A percentile compares a stretch with the other conserved stretches of the same genome.
phyloP scores from a whole-genome alignment of 768 basidiomycete genomes.

The Suillus subluteus region DNA sequence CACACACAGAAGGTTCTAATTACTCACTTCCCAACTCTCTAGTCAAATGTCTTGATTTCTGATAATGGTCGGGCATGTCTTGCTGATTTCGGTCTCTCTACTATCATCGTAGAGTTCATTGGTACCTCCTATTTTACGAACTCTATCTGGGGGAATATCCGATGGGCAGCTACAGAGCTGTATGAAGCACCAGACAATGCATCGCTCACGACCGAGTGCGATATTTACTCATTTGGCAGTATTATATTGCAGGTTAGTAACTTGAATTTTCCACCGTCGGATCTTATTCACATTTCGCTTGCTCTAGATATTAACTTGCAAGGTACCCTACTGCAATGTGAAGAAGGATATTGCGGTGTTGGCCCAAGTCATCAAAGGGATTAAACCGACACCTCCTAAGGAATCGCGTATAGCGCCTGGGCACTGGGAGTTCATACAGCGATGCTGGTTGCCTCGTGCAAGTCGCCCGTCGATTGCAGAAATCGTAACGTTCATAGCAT shows the following conservation, averaged over 20 bases:
- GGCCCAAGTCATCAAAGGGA: neutral
- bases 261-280: neutral
- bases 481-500: neutral
- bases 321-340: neutral
- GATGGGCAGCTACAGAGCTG: neutral
- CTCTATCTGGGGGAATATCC: neutral
- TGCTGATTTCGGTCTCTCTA: conserved; percentile 40
- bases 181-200: neutral
- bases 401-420: neutral
- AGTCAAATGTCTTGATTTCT: conserved; percentile 22
- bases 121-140: conserved; percentile 18
- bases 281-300: neutral
- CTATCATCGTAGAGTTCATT: conserved; percentile 38
- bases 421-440: conserved; percentile 4
- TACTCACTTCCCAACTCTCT: neutral
- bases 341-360: neutral
- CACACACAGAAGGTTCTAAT: neutral
- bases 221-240: neutral
- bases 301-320: neutral
- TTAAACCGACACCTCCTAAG: neutral
- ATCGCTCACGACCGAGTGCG: neutral
- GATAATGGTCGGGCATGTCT: neutral
- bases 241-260: neutral
- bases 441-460: neutral
- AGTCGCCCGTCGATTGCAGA: neutral